Base-by-base conservation (phyloP, 371 early-diverging fungal genomes). In the Lichtheimia ornata region DNA sequence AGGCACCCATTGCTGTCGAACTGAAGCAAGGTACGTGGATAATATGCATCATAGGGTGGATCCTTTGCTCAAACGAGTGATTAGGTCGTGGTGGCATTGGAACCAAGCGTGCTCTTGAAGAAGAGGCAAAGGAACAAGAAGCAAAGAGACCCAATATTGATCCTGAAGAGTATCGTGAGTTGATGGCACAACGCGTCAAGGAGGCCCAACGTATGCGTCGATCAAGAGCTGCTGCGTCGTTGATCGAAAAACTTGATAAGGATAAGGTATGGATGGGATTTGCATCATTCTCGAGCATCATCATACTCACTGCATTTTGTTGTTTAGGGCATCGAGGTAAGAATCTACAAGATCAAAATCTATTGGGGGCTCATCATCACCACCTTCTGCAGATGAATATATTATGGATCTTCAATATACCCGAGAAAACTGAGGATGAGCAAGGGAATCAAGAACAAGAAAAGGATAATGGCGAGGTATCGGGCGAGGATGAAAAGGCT, bases 1-100 rank as follows among this genome's bases (percentile, higher is more conserved):
- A 66, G 7, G 69, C 74, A 54, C 84, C 85, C 14, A 68, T 87
- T 49, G 72, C 62, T 17, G 73, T 85, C 5, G 73, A 83, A 50
- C 50, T 83, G 28, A 85, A 81, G 42, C 59, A 71, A 41, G 75
- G 75, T 53, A 63, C 5, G 17, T 15, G 17, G 7, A 35, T 4
- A 35, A 9, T 2, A 22, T 22, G 2, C 22, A 22, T 9, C 5
- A 35, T 5, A 9, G 35, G 9, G 5, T 50, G 14, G 30, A 56
- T 18, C 0, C 20, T 56, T 50, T 35, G 9, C 35, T 35, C 11
- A 35, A 9, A 35, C 2, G 35, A 2, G 35, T 2, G 28, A 7
- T 24, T 53, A 66, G 66, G 47, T n/a, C 58, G 66, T 5, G 22
- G 62, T 20, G 84, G 84, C 40, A 59, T 84, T 13, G 82, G 84